phyloP scores from a whole-genome alignment of 768 basidiomycete genomes.

The Serpula lacrymans region DNA sequence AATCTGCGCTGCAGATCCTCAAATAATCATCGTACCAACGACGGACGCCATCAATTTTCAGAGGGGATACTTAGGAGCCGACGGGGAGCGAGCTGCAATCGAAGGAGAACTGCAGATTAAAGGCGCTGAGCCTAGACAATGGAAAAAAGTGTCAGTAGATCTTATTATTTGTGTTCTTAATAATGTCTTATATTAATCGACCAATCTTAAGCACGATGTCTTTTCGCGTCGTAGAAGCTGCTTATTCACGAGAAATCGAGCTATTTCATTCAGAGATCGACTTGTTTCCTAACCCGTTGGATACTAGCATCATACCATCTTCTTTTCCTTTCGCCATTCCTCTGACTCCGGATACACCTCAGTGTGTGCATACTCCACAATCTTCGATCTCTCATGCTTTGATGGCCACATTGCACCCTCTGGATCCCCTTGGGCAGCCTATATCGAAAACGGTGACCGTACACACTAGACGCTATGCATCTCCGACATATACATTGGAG shows the following conservation, averaged over 20 bases:
- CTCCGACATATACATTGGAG: constrained; percentile 55
- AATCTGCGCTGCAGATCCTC: constrained; percentile 24
- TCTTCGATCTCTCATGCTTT: constrained; percentile 72
- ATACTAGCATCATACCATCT: constrained; percentile 46
- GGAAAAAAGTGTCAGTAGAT: constrained; percentile 66
- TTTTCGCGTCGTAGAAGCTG: constrained; percentile 64
- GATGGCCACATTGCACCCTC: constrained; percentile 60
- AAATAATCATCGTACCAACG: constrained; percentile 74
- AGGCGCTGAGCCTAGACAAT: constrained; percentile 52
- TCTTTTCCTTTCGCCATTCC: constrained; percentile 81
- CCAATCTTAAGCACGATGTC: constrained; percentile 51
- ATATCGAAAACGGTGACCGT: constrained; percentile 59
- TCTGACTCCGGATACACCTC: constrained; percentile 74
- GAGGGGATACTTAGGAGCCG: constrained; percentile 81
- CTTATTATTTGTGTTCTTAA: constrained; percentile 12
- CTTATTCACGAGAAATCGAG: constrained; percentile 61
- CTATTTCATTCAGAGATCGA: constrained; percentile 56
- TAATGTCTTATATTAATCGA: constrained; percentile 6
- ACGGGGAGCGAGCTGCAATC: constrained; percentile 76
- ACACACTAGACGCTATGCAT: constrained; percentile 71
- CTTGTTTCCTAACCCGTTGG: constrained; percentile 44
- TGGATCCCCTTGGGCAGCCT: constrained; percentile 32
- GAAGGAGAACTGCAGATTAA: constrained; percentile 90
- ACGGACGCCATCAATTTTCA: constrained; percentile 75
- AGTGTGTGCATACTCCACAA: constrained; percentile 72